Evolutionary conservation across 805 yeast species (phyloP).

Genomic region (Candida caryicola): DNA sequence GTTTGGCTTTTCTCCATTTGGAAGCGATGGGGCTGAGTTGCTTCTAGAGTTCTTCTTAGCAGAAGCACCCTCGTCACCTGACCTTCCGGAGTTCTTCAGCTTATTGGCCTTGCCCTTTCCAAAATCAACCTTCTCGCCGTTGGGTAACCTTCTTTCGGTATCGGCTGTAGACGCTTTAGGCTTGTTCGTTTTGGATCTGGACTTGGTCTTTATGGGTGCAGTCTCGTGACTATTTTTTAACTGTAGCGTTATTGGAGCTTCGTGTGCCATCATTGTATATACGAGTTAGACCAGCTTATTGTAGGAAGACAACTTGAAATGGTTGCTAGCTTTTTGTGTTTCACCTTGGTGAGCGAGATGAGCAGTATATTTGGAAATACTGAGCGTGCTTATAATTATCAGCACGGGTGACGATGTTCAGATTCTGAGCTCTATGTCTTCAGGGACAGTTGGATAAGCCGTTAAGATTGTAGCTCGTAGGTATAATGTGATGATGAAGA

Average conservation of each 20-base stretch:
- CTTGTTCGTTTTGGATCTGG: constrained; percentile 1
- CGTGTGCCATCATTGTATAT: constrained; percentile 31
- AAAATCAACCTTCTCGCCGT: constrained; percentile 30
- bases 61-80: constrained; percentile 6
- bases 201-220: neutral
- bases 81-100: constrained; percentile 4
- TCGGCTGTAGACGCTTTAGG: constrained; percentile 6
- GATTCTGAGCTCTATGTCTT: too few relatives aligned
- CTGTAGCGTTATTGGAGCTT: constrained; percentile 27
- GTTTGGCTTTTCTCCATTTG: constrained; percentile 30
- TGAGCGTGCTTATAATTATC: too few relatives aligned
- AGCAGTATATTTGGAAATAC: too few relatives aligned
- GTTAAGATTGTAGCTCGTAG: too few relatives aligned
- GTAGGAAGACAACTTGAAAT: neutral
- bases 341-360: too few relatives aligned
- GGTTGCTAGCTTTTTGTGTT: neutral
- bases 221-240: neutral
- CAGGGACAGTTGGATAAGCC: too few relatives aligned
- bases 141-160: constrained; percentile 24
- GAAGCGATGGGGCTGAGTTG: constrained; percentile 17
- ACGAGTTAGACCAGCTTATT: too few relatives aligned
- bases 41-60: constrained; percentile 4
- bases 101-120: constrained; percentile 16
- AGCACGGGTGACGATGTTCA: too few relatives aligned
- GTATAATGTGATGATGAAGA: too few relatives aligned